Base-by-base conservation (phyloP, 192 early-diverging fungal species). In the Dissophora ornata region DNA sequence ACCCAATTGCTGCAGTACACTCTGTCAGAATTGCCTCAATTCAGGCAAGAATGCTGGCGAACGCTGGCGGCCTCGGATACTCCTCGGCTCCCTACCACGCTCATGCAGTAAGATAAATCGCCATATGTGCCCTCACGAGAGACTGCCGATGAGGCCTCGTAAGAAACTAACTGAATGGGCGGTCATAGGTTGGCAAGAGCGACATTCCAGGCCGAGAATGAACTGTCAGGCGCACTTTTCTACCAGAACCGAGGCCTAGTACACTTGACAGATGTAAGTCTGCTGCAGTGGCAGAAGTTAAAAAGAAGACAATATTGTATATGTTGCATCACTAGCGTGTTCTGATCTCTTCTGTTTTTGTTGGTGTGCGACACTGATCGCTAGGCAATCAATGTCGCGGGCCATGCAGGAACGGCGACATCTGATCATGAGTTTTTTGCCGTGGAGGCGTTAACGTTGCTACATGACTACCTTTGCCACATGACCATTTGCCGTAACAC, bases 181-280 rank as follows among this genome's bases (percentile, higher is more conserved):
- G 4, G 8, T 2, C 36, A 45, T 63, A 71, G 69, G 54, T 6
- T 77, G 40, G 73, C 73, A 2, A 49, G 64, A 3, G 58, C 64
- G n/a, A 67, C 40, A 34, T 77, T 67, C 36, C 59, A 67, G 19
- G 13, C 63, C 4, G 73, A 67, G 33, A 67, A 67, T 25, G 64
- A 54, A 16, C 15, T 57, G 16, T 18, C 73, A 0, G 73, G 73
- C 2, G 32, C 26, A 3, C 29, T 67, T 33, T 77, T 77, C 24
- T 67, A 56, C 38, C 56, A 57, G 46, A 19, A 57, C 32, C 45
- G 47, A 24, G 73, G 73, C 7, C 54, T 77, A 3, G 46, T 62
- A 16, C 46, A 62, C n/a, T n/a, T 77, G 53, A 77, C 73, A 8
- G 63, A 77, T 21, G 73, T 71, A 71, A 25, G 59, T 34, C n/a